Percentiles rank a stretch among this genome's conserved stretches.
These are phyloP conservation scores for Candida labiduridarum DNA, from an alignment of 1,139 yeast species.

Conservation along the genomic window DNA sequence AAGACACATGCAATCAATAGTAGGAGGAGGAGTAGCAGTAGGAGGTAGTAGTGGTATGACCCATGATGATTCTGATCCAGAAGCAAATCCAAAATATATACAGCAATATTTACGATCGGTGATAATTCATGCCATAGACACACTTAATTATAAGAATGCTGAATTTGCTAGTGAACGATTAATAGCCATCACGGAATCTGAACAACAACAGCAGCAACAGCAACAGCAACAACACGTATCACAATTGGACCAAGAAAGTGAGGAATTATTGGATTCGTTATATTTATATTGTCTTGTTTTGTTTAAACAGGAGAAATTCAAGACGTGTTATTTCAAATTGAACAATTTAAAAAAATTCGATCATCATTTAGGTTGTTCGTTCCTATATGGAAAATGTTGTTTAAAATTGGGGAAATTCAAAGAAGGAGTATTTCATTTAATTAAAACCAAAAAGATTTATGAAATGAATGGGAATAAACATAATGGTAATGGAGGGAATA, in stretches of 20 bases:
- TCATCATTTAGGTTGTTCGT: constrained; percentile 70
- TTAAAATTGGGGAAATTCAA: constrained; percentile 54
- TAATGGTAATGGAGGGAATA: constrained; percentile 7
- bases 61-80: not conserved
- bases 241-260: constrained; percentile 9
- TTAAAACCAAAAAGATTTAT: constrained; percentile 34
- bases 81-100: constrained; percentile 12
- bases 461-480: constrained; percentile 58
- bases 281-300: constrained; percentile 68
- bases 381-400: constrained; percentile 68
- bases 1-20: not conserved
- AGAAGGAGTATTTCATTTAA: constrained; percentile 66
- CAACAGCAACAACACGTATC: not conserved
- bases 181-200: constrained; percentile 47
- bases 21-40: not conserved
- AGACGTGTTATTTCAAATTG: constrained; percentile 59
- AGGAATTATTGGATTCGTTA: constrained; percentile 52
- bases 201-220: not conserved
- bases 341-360: constrained; percentile 43
- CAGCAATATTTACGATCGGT: constrained; percentile 54
- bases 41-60: not conserved
- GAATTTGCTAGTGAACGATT: constrained; percentile 81
- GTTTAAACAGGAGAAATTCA: constrained; percentile 55
- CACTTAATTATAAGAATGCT: constrained; percentile 69
- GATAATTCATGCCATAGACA: constrained; percentile 71